Conservation (phyloP, 352 stramenopile species). For the Globisporangium radiosum region DNA sequence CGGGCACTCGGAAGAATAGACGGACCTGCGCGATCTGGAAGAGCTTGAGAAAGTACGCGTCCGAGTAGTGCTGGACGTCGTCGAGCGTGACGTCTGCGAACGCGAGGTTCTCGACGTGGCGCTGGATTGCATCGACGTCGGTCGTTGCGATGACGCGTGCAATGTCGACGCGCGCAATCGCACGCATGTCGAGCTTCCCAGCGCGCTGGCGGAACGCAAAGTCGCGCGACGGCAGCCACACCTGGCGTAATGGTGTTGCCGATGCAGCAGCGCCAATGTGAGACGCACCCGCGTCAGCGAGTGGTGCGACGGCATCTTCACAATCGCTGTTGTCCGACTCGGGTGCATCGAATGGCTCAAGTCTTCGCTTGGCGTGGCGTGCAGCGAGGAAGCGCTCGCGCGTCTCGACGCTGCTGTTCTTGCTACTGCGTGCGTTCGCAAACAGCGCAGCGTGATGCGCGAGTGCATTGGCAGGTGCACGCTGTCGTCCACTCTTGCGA, state of each 20-base stretch:
- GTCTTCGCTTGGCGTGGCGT: slow-evolving; percentile 17
- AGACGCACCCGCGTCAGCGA: too few species aligned
- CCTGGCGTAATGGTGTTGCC: slow-evolving; percentile 17
- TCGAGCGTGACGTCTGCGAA: slow-evolving; percentile 81
- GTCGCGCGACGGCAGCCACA: slow-evolving; percentile 65
- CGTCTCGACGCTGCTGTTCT: slow-evolving; percentile 8
- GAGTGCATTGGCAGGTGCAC: not conserved
- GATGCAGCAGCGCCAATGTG: too few species aligned
- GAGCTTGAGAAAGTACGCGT: slow-evolving; percentile 81
- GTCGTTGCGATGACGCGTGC: slow-evolving; percentile 68
- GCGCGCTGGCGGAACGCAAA: slow-evolving; percentile 72
- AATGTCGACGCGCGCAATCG: slow-evolving; percentile 63
- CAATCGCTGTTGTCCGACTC: slow-evolving; percentile 6
- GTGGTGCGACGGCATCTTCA: not conserved
- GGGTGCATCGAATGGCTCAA: slow-evolving; percentile 12
- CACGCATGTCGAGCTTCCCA: slow-evolving; percentile 67
- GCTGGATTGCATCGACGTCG: slow-evolving; percentile 69
- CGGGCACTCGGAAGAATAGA: not conserved
- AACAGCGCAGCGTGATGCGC: not conserved
- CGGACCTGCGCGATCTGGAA: slow-evolving; percentile 78
- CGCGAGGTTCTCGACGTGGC: slow-evolving; percentile 70
- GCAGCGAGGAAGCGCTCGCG: slow-evolving; percentile 17
- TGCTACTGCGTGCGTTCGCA: not conserved
- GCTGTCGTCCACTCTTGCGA: not conserved
- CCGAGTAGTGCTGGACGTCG: slow-evolving; percentile 80